Conservation (phyloP, 352 stramenopile species). For the Blastocystis sp. region DNA sequence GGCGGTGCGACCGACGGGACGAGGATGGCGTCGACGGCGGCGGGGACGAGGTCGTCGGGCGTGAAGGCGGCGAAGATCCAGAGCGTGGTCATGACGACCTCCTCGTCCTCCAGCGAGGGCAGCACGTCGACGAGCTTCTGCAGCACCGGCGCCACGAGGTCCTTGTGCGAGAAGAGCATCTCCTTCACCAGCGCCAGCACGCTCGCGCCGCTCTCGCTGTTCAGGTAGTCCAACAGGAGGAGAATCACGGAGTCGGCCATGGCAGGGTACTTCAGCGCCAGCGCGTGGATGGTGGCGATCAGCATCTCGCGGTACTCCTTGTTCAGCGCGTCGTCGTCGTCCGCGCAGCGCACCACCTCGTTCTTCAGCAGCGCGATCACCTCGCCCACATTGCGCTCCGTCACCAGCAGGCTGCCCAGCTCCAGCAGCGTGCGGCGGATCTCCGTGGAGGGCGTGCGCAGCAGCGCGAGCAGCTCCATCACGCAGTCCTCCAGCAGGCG, state of each 20-base stretch:
- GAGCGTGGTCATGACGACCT: conserved; percentile 92
- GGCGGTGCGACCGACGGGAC: conserved; percentile 73
- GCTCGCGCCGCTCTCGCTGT: conserved; percentile 90
- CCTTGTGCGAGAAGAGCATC: conserved; percentile 92
- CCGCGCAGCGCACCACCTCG: conserved; percentile 78
- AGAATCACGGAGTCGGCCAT: conserved; percentile 94
- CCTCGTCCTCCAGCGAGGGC: conserved; percentile 85
- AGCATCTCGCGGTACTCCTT: conserved; percentile 96
- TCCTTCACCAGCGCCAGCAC: conserved; percentile 96
- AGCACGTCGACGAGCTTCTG: conserved; percentile 89
- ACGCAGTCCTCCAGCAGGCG: conserved; percentile 91
- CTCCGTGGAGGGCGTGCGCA: conserved; percentile 92
- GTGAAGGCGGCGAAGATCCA: conserved; percentile 92
- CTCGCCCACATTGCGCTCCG: conserved; percentile 91
- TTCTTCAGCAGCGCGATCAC: conserved; percentile 79
- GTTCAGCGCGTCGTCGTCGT: conserved; percentile 79
- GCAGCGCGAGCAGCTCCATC: conserved; percentile 96
- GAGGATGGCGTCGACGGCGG: conserved; percentile 83
- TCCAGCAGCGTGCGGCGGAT: conserved; percentile 93
- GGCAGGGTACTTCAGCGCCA: conserved; percentile 92
- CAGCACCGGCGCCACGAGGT: conserved; percentile 85
- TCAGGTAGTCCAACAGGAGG: conserved; percentile 97
- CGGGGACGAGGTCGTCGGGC: conserved; percentile 78
- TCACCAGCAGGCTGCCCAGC: conserved; percentile 95
- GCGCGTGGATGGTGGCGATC: conserved; percentile 94